phyloP scores from a whole-genome alignment of 1,284 basidiomycete species.

The Tilletia indica region DNA sequence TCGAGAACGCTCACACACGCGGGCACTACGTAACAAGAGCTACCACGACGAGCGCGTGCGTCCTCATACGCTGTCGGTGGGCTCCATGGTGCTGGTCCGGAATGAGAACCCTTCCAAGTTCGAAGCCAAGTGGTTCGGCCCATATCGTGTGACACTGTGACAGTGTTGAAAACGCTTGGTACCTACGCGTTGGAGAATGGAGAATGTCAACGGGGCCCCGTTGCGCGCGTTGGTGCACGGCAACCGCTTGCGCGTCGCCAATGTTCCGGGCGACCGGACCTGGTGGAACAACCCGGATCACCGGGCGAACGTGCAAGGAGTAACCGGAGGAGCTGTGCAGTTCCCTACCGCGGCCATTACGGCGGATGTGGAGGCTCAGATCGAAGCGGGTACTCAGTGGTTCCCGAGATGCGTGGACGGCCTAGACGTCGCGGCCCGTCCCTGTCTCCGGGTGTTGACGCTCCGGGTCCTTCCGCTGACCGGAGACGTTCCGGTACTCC shows the following conservation, averaged over 20 bases:
- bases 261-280: neutral
- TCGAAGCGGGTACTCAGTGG: neutral
- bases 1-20: conserved; percentile 5
- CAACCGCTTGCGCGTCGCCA: neutral
- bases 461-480: too few species aligned
- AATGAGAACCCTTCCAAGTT: neutral
- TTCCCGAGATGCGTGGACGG: neutral
- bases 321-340: neutral
- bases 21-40: neutral
- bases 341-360: neutral
- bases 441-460: too few species aligned
- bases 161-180: neutral
- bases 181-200: neutral
- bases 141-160: too few species aligned
- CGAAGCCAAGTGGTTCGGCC: neutral
- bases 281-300: neutral
- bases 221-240: neutral
- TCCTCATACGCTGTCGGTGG: neutral
- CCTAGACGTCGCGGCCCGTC: neutral
- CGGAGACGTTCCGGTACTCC: neutral
- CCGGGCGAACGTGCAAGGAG: neutral
- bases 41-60: neutral
- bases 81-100: neutral
- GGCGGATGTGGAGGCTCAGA: neutral
- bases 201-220: neutral